A percentile compares a stretch with the other conserved stretches of the same genome.
Conservation (phyloP, 2,329 filamentous ascomycete species). For the Colletotrichum sublineola region DNA sequence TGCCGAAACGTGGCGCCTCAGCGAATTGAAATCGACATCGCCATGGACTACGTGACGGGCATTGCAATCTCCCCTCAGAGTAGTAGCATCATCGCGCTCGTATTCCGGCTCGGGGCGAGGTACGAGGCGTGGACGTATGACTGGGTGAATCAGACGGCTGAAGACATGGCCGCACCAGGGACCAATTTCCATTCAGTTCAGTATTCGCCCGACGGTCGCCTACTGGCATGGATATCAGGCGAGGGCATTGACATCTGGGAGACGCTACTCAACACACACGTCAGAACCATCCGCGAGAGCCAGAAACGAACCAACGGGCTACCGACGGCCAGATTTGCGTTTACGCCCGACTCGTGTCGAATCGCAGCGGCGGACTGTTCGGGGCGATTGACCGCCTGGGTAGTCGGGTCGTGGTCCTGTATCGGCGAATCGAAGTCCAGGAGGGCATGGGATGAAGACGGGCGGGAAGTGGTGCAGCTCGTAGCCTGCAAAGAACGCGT, state of each 20-base stretch:
- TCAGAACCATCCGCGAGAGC: conserved; percentile 13
- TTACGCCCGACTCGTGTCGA: conserved; percentile 17
- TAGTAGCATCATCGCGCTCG: conserved; percentile 15
- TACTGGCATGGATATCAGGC: conserved; percentile 20
- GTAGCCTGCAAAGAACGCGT: conserved; percentile 16
- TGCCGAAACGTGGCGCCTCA: conserved; percentile 16
- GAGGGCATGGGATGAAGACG: conserved; percentile 14
- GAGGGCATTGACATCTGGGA: conserved; percentile 32
- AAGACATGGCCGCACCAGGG: conserved; percentile 14
- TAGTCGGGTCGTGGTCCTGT: conserved; percentile 15
- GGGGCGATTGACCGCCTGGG: conserved; percentile 18
- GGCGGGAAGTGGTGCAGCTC: conserved; percentile 28
- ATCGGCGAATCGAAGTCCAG: conserved; percentile 24
- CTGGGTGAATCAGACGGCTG: conserved; percentile 6
- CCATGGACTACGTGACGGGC: conserved; percentile 30
- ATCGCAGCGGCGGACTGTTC: conserved; percentile 21
- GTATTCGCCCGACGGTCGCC: conserved; percentile 30
- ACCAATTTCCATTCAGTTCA: conserved; percentile 20
- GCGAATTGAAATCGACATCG: conserved; percentile 11
- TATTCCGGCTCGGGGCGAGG: not conserved
- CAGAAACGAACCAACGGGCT: conserved; percentile 7
- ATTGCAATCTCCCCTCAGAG: conserved; percentile 23
- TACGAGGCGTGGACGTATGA: conserved; percentile 23
- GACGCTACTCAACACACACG: conserved; percentile 29
- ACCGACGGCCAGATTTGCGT: conserved; percentile 16